Evolutionary conservation across 2,329 filamentous ascomycete genomes (phyloP), one percentile per base, ranked within the genome.

Genomic region (Paraconiothyrium brasiliense): DNA sequence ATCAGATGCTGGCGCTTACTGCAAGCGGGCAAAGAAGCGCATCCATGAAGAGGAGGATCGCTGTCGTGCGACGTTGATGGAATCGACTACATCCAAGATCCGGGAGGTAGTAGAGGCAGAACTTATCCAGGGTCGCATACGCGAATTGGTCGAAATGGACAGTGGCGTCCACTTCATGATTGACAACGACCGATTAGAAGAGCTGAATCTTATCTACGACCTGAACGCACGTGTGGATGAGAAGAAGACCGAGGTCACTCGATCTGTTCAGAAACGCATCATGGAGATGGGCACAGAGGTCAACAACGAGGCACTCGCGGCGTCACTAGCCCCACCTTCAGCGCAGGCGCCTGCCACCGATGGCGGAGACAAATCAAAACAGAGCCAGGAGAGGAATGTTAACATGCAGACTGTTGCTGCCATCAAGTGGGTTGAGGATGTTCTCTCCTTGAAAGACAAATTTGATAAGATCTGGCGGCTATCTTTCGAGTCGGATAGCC

Each of bases 351-450:
- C 72, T 66, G 81, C 46, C 27, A 71, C 77, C 39, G 82, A 83
- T 3, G 82, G 86, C 13, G 84, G 85, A 8, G 84, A 84, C 22
- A 85, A 85, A 35, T 81, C 79, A 24, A 81, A 80, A 0, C 57
- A 69, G 7, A 60, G 67, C 7, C 74, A 70, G 49, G 86, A 88
- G 58, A 80, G 80, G 74, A 66, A 78, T 0, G 82, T 89, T 8
- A 94, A 92, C 32, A 90, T 93, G 75, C 90, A 94, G 73, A 98
- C 95, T 0, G 86, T 88, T 0, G 91, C 93, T 1, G 95, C 95
- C 0, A 91, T 98, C 70, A 92, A 92, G 71, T 99, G 95, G 95
- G 94, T 98, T 2, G 92, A 97, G 70, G 93, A 97, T 70, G 92
- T 98, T 2, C 82, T 99, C 51, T 80, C 81, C 20, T 83, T 99